Evolutionary conservation across 192 early-diverging fungal species (phyloP), one percentile per base, ranked within the genome.

Genomic region (Coemansia pectinata): DNA sequence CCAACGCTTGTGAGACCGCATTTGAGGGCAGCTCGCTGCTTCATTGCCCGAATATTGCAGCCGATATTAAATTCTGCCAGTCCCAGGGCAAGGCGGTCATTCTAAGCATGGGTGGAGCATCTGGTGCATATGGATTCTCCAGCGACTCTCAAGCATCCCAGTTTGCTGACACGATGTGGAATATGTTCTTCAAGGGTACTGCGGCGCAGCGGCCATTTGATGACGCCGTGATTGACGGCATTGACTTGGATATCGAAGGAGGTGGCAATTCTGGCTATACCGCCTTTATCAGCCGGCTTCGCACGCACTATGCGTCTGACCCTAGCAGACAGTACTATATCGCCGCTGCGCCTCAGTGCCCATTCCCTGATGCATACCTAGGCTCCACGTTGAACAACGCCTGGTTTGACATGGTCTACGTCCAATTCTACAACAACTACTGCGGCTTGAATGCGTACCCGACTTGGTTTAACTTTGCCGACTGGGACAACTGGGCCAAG

Each of bases 351-450:
- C 90, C 6, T 21, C 57, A 78, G 82, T 21, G 77, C 14, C 41
- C 74, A 8, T 88, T 77, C 60, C 66, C 73, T 2, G 88, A 90
- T 29, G 74, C 83, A 6, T 85, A 87, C 44, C 70, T 87, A 0
- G 81, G 80, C 10, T 81, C 83, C 11, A 81, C 87, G 0, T 69
- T 90, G 53, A 81, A 87, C 39, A 79, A 71, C 38, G 85, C 85
- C 1, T 88, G 86, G 86, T 88, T 91, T 64, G 90, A 91, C 75
- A 74, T 88, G 70, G 86, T 91, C 11, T 86, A 70, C 65, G 84
- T 90, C 23, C 90, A 91, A 69, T 91, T 90, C 72, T 91, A 91
- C 83, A 90, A 90, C 80, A 90, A 90, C 77, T 87, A 85, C 42
- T 90, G 89, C 65, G 86, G 86, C 11, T 73, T 87, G 34, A 79